Evolutionary conservation across 352 stramenopile species (phyloP).

Genomic region (Globisporangium parvum): DNA sequence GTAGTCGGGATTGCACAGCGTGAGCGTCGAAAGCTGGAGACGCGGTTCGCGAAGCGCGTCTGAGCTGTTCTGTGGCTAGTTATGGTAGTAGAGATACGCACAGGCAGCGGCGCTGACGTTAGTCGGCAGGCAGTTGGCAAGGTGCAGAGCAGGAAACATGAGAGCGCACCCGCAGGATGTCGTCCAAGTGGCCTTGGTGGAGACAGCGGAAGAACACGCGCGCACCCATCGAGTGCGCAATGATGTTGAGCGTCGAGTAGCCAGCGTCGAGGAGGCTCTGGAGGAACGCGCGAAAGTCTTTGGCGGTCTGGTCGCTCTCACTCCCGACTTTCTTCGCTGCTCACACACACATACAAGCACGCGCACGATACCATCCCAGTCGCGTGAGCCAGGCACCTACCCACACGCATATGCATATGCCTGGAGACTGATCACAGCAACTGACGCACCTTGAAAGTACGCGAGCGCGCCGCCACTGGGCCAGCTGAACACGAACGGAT

Average conservation of each 20-base stretch:
- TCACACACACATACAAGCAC: neutral
- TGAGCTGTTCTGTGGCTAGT: conserved; percentile 7
- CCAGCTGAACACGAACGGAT: conserved; percentile 76
- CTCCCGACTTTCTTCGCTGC: conserved; percentile 20
- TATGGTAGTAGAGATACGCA: too few species aligned
- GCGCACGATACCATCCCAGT: too few species aligned
- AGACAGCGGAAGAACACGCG: conserved; percentile 29
- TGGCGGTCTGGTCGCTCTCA: conserved; percentile 23
- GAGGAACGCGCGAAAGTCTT: conserved; percentile 24
- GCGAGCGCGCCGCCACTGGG: conserved; percentile 49
- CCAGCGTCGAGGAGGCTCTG: conserved; percentile 25
- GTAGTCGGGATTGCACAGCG: conserved; percentile 79
- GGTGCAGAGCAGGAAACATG: neutral
- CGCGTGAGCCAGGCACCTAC: too few species aligned
- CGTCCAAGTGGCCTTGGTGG: conserved; percentile 12
- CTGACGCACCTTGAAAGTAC: conserved; percentile 40
- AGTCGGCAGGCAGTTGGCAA: neutral
- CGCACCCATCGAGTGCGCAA: conserved; percentile 35
- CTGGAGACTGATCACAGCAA: too few species aligned
- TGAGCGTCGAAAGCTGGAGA: conserved; percentile 43
- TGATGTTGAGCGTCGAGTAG: conserved; percentile 30
- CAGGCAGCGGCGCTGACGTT: too few species aligned
- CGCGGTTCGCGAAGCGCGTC: neutral
- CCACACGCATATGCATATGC: neutral
- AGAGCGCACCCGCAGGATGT: conserved; percentile 19